These are phyloP conservation scores for Fusarium paranaense DNA, from an alignment of 2,329 filamentous ascomycete species.

Conservation along the genomic window DNA sequence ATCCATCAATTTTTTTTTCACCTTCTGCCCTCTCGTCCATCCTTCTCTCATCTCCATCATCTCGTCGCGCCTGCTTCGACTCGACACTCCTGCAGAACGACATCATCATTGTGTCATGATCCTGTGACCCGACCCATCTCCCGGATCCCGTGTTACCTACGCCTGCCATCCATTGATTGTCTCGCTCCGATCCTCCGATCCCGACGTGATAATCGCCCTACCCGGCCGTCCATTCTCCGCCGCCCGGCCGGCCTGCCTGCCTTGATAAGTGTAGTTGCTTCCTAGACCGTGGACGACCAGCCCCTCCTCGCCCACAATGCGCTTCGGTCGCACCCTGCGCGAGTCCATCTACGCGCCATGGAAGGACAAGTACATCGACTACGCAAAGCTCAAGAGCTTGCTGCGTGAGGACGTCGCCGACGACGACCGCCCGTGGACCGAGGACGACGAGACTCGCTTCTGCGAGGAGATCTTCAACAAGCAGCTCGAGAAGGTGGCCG, in stretches of 20 bases:
- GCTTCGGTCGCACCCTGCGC: conserved; percentile 90
- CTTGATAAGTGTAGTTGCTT: conserved; percentile 14
- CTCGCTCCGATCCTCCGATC: neutral
- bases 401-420: conserved; percentile 80
- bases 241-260: conserved; percentile 2
- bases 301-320: conserved; percentile 68
- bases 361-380: conserved; percentile 96
- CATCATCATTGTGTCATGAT: conserved; percentile 36
- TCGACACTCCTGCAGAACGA: neutral
- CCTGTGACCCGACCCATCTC: conserved; percentile 9
- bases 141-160: neutral
- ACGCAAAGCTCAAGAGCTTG: conserved; percentile 89
- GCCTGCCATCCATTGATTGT: neutral
- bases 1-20: neutral
- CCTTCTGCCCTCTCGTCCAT: neutral
- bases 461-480: conserved; percentile 95
- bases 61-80: conserved; percentile 7
- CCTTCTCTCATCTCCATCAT: conserved; percentile 14
- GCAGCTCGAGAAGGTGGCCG: conserved; percentile 93
- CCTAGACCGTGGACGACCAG: neutral
- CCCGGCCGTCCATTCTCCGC: neutral
- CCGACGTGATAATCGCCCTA: neutral
- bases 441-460: conserved; percentile 92
- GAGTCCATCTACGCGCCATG: conserved; percentile 86
- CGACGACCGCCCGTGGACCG: conserved; percentile 81